phyloP scores from a whole-genome alignment of 768 basidiomycete species.

The Pleurotus cornucopiae region DNA sequence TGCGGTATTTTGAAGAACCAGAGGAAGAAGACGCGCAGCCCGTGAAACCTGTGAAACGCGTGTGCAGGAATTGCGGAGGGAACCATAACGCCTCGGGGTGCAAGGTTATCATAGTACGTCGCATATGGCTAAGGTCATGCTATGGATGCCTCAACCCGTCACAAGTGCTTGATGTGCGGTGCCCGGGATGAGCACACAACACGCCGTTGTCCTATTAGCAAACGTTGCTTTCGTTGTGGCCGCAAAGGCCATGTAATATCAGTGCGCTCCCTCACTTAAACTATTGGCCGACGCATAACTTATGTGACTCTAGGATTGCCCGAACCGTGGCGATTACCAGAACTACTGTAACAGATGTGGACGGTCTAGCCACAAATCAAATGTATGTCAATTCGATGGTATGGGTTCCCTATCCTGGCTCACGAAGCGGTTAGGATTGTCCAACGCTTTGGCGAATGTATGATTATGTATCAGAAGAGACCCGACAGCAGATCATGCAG shows the following conservation, averaged over 20 bases:
- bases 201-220: slow-evolving; percentile 74
- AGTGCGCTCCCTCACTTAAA: slow-evolving; percentile 30
- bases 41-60: slow-evolving; percentile 40
- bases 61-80: slow-evolving; percentile 78
- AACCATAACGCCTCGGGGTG: slow-evolving; percentile 69
- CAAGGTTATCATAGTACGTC: slow-evolving; percentile 64
- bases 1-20: slow-evolving; percentile 62
- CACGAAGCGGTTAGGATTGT: slow-evolving; percentile 59
- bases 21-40: slow-evolving; percentile 37
- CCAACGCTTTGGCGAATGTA: slow-evolving; percentile 82
- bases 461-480: slow-evolving; percentile 58
- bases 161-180: slow-evolving; percentile 77
- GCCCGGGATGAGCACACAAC: slow-evolving; percentile 77
- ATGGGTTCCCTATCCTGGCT: neutral
- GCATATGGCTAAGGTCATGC: no score
- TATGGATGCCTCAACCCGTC: neutral
- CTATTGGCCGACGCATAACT: neutral
- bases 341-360: slow-evolving; percentile 69
- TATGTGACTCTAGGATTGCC: slow-evolving; percentile 50
- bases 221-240: slow-evolving; percentile 75
- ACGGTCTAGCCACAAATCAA: slow-evolving; percentile 56
- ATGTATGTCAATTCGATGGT: slow-evolving; percentile 36
- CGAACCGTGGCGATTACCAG: slow-evolving; percentile 45
- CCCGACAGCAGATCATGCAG: slow-evolving; percentile 38
- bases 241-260: slow-evolving; percentile 80